phyloP scores from a whole-genome alignment of 495 filamentous ascomycete genomes.

The Hyaloscypha variabilis region DNA sequence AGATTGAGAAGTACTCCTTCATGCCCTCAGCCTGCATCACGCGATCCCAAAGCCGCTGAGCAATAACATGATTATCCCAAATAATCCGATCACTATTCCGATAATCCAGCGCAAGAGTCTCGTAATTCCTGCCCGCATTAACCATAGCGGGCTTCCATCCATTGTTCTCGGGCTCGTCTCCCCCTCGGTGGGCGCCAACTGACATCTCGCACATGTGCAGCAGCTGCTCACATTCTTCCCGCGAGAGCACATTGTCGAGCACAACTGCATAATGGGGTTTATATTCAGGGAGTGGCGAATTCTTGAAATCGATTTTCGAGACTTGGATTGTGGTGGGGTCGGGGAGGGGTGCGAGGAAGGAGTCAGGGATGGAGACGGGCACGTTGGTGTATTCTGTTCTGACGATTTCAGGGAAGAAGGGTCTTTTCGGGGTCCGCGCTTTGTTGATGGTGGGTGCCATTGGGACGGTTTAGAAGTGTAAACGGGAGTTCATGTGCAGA shows the following conservation, averaged over 20 bases:
- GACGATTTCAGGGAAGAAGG: not conserved
- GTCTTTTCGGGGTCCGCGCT: constrained; percentile 2
- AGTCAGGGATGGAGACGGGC: constrained; percentile 34
- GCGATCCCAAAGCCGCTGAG: constrained; percentile 62
- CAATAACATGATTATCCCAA: constrained; percentile 65
- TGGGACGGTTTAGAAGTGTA: not conserved
- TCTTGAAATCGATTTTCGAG: constrained; percentile 53
- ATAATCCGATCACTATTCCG: constrained; percentile 74
- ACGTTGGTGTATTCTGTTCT: constrained; percentile 36
- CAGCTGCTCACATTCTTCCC: constrained; percentile 61
- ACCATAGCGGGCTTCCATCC: constrained; percentile 68
- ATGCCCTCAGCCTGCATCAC: constrained; percentile 26
- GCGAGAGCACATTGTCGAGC: constrained; percentile 65
- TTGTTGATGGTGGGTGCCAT: constrained; percentile 21
- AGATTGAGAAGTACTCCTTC: constrained; percentile 24
- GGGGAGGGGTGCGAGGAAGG: constrained; percentile 35
- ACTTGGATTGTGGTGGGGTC: constrained; percentile 33
- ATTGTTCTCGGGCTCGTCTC: constrained; percentile 27
- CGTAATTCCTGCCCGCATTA: constrained; percentile 64
- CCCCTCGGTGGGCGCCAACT: constrained; percentile 37
- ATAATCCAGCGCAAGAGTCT: constrained; percentile 56
- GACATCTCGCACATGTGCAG: constrained; percentile 56
- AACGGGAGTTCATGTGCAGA: not conserved
- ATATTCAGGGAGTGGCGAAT: constrained; percentile 55
- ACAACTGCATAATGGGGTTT: constrained; percentile 58